These are phyloP conservation scores for Tolypocladium tundrense DNA, from an alignment of 2,329 filamentous ascomycete species.

Conservation along the genomic window DNA sequence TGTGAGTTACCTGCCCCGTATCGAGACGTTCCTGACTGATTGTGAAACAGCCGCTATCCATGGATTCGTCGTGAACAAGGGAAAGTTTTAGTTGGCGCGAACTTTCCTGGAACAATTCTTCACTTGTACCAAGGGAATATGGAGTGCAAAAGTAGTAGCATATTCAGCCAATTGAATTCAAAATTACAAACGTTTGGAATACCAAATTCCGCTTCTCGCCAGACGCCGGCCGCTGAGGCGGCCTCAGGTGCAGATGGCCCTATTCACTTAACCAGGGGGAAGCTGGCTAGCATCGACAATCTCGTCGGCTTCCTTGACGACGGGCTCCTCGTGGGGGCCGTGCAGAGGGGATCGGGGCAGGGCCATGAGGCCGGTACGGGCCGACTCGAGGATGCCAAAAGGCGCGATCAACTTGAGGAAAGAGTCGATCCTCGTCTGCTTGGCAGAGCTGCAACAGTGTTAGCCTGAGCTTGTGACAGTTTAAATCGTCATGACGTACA, in stretches of 20 bases:
- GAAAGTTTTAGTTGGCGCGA: conserved; percentile 48
- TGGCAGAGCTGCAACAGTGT: conserved; percentile 59
- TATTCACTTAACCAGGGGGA: conserved; percentile 62
- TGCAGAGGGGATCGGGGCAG: conserved; percentile 85
- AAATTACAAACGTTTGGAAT: conserved; percentile 6
- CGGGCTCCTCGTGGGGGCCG: conserved; percentile 56
- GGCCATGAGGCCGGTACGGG: conserved; percentile 92
- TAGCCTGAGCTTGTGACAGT: conserved; percentile 5
- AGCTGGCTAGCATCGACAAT: conserved; percentile 90
- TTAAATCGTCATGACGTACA: conserved; percentile 50
- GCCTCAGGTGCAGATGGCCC: not conserved
- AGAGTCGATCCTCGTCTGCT: conserved; percentile 86
- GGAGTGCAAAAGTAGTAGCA: conserved; percentile 5
- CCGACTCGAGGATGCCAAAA: conserved; percentile 94
- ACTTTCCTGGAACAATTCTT: not conserved
- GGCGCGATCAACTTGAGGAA: conserved; percentile 93
- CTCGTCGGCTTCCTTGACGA: conserved; percentile 80
- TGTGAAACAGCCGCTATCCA: conserved; percentile 56
- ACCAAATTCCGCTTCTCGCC: conserved; percentile 6
- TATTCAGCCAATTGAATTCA: conserved; percentile 3
- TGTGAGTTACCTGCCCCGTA: conserved; percentile 34
- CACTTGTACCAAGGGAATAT: not conserved
- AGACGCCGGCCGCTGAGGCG: conserved; percentile 7
- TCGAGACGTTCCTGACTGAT: not conserved
- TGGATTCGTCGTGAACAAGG: conserved; percentile 89